Conservation (phyloP, 257 asterid genomes). For the Nyctanthes arbortristis region DNA sequence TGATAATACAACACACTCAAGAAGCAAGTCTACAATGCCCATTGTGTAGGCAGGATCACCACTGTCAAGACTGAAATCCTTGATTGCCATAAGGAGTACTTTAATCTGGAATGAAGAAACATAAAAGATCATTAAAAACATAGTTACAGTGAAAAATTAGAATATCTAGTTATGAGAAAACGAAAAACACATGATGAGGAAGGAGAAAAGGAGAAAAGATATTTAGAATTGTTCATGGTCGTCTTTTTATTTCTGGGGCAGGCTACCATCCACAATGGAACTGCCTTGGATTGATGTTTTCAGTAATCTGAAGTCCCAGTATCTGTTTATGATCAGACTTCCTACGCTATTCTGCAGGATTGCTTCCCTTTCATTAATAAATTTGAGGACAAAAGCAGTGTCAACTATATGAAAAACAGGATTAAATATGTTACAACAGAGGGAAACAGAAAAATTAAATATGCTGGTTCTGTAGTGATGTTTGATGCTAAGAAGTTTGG, state of each 20-base stretch:
- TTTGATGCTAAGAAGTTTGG: too few species aligned
- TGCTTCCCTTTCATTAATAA: too few species aligned
- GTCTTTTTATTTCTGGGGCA: constrained; percentile 9
- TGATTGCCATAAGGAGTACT: constrained; percentile 86
- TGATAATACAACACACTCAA: constrained; percentile 84
- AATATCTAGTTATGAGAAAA: constrained; percentile 9
- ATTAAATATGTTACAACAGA: too few species aligned
- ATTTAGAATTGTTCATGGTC: constrained; percentile 12
- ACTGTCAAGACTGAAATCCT: constrained; percentile 81
- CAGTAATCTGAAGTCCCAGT: too few species aligned
- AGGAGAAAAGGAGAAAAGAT: not conserved
- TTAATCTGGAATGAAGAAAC: constrained; percentile 61
- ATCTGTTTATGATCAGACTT: too few species aligned
- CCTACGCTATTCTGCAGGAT: too few species aligned
- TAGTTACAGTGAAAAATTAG: constrained; percentile 15
- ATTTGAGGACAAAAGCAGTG: too few species aligned
- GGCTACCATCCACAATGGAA: constrained; percentile 11
- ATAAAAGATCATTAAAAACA: constrained; percentile 22
- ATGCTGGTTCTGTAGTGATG: too few species aligned
- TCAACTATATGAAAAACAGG: too few species aligned
- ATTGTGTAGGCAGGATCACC: too few species aligned
- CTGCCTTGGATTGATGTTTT: too few species aligned
- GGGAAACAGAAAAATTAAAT: too few species aligned
- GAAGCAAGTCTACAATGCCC: constrained; percentile 98
- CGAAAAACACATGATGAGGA: constrained; percentile 5